Conservation (phyloP, 345 rosid genomes). For the Salix brachista region DNA sequence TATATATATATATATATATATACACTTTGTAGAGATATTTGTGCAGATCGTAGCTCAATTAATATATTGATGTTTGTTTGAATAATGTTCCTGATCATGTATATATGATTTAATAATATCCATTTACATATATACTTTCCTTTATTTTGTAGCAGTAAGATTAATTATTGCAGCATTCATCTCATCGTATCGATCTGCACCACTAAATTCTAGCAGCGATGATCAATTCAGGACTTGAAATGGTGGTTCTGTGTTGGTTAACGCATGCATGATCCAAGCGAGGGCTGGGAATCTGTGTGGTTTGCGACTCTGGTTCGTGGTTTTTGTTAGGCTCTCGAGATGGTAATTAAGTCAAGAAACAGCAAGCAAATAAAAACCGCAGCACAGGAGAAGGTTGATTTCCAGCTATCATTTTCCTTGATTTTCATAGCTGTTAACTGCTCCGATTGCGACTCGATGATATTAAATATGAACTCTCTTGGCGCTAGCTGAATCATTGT, state of each 20-base stretch:
- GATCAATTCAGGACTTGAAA: background rate
- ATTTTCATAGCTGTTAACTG: background rate
- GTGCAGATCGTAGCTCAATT: background rate
- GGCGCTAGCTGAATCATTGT: background rate
- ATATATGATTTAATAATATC: too few species aligned
- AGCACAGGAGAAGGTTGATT: background rate
- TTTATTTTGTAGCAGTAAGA: background rate
- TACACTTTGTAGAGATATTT: slow-evolving; percentile 1
- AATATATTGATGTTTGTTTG: background rate
- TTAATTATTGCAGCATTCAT: background rate
- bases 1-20: too few species aligned
- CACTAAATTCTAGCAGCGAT: background rate
- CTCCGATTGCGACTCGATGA: background rate
- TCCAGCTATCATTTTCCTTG: background rate
- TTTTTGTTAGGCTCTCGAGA: too few species aligned
- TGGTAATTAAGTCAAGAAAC: too few species aligned
- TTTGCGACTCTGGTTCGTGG: too few species aligned
- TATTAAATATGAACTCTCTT: background rate
- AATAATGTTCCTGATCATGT: background rate
- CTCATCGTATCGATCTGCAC: background rate
- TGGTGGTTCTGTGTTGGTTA: background rate
- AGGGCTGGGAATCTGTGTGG: background rate
- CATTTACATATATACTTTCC: background rate
- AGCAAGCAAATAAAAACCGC: background rate
- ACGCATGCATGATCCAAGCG: background rate